Base-by-base conservation (phyloP, 371 early-diverging fungal species). In the Mucor plumbeus region DNA sequence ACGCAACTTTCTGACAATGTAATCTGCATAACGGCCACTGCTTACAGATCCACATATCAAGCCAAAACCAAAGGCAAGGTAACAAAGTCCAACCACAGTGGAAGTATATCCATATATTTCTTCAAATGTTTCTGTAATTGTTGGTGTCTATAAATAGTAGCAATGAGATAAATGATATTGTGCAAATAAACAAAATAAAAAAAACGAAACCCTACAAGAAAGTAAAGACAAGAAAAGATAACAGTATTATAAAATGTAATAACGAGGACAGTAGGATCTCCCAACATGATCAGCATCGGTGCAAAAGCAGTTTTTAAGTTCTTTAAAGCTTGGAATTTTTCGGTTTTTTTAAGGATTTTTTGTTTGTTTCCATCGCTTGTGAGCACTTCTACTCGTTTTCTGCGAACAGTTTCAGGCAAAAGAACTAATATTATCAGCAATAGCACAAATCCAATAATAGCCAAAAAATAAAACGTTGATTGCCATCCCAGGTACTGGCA, bases 401-500 rank as follows among this genome's bases (percentile, higher is more conserved):
- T 68, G 14, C 71, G 61, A 7, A 73, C 41, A 2, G 79, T 78
- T 61, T 78, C 79, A 1, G 79, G 79, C 19, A 78, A 41, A n/a
- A 73, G 65, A 8, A 69, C 26, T 3, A 26, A 61, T 2, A 71
- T 65, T n/a, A 75, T n/a, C 3, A 63, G 4, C 7, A 75, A 36
- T 5, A 78, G 36, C 0, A 73, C 54, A 8, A 17, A 19, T 3
- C 62, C 62, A 17, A 44, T 14, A 44, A 83, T 83, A 2, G 90
- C 82, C 69, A 86, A 71, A 68, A 88, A 79, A 69, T 85, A 89
- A 64, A 89, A 89, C 19, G 84, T 83, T 26, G 85, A 81, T 41
- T 83, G 77, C 91, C 91, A 91, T 33, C 88, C 89, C 7, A 81
- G 74, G n/a, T 70, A 80, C 26, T 88, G 71, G 8, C 84, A 82